Evolutionary conservation across 495 filamentous ascomycete species (phyloP), one percentile per base, ranked within the genome.

Genomic region (Penicillium canariense): DNA sequence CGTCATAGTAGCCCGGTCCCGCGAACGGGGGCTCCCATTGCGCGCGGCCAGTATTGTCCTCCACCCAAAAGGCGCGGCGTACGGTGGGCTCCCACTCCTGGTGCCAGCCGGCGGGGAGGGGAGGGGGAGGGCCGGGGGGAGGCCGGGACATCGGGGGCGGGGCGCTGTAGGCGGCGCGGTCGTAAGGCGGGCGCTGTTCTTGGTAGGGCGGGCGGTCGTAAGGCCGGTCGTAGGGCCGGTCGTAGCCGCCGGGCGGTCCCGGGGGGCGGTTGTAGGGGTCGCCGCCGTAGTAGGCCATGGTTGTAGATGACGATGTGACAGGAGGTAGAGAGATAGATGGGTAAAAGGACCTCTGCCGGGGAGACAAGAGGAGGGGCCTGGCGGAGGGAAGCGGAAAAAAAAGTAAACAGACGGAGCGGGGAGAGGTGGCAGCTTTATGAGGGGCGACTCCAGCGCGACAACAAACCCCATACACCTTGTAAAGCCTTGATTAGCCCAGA

Each of bases 41-140:
- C 1, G 81, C 72, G 49, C 79, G 79, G 32, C 82, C 83, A 9
- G 79, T 84, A 30, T 78, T 65, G 35, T 81, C 69, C 52, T 87
- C 81, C 36, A 81, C 71, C 60, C 79, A 87, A 70, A 81, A 84
- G 65, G 80, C 86, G 49, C 81, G 81, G 48, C 83, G 78, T 38
- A 70, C 63, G 35, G 68, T 71, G 35, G 76, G 72, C 50, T 87
- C 84, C 78, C 79, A 87, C 52, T 75, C 75, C 17, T 83, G 77
- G 42, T 69, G 60, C 85, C 85, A 87, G 55, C 83, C 85, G 0
- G 66, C 48, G 1, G 84, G 82, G 20, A 84, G 72, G 15, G 80
- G 78, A 8, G 81, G 81, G 36, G 72, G 73, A 22, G 72, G 70
- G 30, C 58, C 54, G 7, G 62, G 62, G 10, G 72, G 72, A 31